phyloP scores from a whole-genome alignment of 1,139 yeast species.

The Yamadazyma sp. region DNA sequence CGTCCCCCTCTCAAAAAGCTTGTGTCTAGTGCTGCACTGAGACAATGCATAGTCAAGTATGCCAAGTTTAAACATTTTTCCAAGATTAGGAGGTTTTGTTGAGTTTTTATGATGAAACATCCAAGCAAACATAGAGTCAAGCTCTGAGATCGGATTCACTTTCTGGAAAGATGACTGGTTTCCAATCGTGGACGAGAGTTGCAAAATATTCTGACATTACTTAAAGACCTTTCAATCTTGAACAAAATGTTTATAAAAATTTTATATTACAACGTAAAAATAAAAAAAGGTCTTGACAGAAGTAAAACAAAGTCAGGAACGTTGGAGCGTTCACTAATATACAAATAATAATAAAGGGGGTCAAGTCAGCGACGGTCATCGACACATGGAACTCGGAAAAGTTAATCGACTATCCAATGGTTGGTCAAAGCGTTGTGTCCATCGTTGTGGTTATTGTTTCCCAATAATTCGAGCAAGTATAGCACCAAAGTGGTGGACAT shows the following conservation, averaged over 20 bases:
- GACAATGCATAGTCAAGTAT: slow-evolving; percentile 66
- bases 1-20: slow-evolving; percentile 35
- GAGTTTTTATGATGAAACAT: slow-evolving; percentile 65
- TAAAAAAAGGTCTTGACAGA: neutral
- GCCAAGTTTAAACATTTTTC: slow-evolving; percentile 48
- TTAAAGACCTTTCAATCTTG: slow-evolving; percentile 16
- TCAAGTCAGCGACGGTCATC: no score
- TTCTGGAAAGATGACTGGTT: slow-evolving; percentile 51
- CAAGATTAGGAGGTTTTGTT: slow-evolving; percentile 16
- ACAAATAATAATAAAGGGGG: neutral
- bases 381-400: no score
- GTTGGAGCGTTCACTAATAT: neutral
- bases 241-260: neutral
- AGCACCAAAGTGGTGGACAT: slow-evolving; percentile 77
- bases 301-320: neutral
- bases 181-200: slow-evolving; percentile 45
- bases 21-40: slow-evolving; percentile 23
- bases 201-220: slow-evolving; percentile 32
- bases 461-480: slow-evolving; percentile 73
- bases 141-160: slow-evolving; percentile 67
- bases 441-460: slow-evolving; percentile 30
- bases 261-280: slow-evolving; percentile 1
- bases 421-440: slow-evolving; percentile 36
- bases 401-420: slow-evolving; percentile 47
- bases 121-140: slow-evolving; percentile 88